Evolutionary conservation across 306 rosid genomes (phyloP).

Genomic region (Cicer chorassanicum): DNA sequence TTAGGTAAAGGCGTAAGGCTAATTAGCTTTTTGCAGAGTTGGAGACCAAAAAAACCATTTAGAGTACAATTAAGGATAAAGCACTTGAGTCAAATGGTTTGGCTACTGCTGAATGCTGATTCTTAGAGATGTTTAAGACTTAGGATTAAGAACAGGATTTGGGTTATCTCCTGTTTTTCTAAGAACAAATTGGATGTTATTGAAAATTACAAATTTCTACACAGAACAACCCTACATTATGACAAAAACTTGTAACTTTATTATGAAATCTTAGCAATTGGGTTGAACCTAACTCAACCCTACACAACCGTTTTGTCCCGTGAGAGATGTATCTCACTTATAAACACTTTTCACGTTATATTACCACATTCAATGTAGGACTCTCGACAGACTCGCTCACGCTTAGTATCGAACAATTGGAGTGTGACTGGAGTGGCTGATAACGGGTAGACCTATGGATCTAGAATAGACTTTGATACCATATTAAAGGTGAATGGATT

Average conservation of each 20-base stretch:
- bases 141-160: slow-evolving; percentile 15
- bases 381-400: too few species aligned
- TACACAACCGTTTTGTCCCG: background rate
- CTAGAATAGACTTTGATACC: too few species aligned
- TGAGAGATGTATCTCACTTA: background rate
- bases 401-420: too few species aligned
- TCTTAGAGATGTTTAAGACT: slow-evolving; percentile 19
- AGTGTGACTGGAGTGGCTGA: too few species aligned
- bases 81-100: background rate
- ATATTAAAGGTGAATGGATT: too few species aligned
- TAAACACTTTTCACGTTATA: background rate
- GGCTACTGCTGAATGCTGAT: slow-evolving; percentile 13
- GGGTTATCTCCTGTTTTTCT: slow-evolving; percentile 3
- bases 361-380: background rate
- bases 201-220: background rate
- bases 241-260: background rate
- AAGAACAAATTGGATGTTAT: background rate
- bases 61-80: slow-evolving; percentile 22
- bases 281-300: background rate
- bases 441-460: too few species aligned
- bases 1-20: slow-evolving; percentile 1
- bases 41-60: slow-evolving; percentile 25
- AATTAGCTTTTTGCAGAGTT: slow-evolving; percentile 17
- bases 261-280: background rate
- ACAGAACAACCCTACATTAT: slow-evolving; percentile 15